phyloP scores from a whole-genome alignment of 78 protist genomes.

The Blattamonas nauphoetae region DNA sequence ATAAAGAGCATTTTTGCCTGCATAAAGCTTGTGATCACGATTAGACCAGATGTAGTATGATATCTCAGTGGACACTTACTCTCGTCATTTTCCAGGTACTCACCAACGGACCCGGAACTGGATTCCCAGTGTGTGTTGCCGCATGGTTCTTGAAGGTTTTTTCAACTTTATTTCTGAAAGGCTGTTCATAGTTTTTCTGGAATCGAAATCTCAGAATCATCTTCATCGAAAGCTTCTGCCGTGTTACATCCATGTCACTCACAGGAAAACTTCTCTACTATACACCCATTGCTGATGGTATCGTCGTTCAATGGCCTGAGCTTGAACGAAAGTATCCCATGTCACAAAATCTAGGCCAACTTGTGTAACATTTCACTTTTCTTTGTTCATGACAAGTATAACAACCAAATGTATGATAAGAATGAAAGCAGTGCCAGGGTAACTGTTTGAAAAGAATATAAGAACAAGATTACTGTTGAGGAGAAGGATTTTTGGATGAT shows the following conservation, averaged over 20 bases:
- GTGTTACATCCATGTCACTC: neutral
- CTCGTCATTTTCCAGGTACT: neutral
- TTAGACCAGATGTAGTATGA: neutral
- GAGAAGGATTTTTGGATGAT: too few species aligned
- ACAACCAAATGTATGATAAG: too few species aligned
- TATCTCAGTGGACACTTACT: too few species aligned
- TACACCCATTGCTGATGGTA: neutral
- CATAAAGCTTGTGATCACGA: neutral
- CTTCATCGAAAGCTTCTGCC: constrained; percentile 7
- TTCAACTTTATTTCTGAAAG: neutral
- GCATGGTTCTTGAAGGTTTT: neutral
- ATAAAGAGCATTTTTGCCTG: neutral
- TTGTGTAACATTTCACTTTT: too few species aligned
- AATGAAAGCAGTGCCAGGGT: too few species aligned
- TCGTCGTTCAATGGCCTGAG: constrained; percentile 7
- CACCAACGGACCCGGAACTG: neutral
- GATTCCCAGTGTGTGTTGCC: neutral
- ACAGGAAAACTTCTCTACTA: constrained; percentile 2
- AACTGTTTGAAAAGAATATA: too few species aligned
- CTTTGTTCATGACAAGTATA: too few species aligned
- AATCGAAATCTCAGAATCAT: neutral
- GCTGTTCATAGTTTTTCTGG: too few species aligned
- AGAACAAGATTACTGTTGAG: too few species aligned
- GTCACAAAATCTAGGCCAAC: too few species aligned
- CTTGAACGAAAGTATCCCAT: too few species aligned